Evolutionary conservation across 1,284 basidiomycete species (phyloP).

Genomic region (Ceratobasidium sp.): DNA sequence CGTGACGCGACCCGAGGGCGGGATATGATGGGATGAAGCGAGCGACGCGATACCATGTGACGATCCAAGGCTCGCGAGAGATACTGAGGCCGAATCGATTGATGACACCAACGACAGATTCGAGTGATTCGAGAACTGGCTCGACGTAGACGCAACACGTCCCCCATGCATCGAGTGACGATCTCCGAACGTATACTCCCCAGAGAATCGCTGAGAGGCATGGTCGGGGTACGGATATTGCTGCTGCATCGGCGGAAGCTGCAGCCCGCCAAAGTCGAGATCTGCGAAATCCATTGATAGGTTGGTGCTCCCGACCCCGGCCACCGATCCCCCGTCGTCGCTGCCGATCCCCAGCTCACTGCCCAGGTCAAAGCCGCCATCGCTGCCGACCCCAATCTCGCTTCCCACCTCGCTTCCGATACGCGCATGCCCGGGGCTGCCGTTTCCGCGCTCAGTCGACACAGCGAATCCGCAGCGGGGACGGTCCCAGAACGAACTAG

Average conservation of each 20-base stretch:
- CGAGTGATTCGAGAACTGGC: slow-evolving; percentile 42
- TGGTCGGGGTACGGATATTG: slow-evolving; percentile 17
- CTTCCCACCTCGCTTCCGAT: slow-evolving; percentile 41
- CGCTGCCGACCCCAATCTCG: slow-evolving; percentile 34
- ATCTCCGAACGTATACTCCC: slow-evolving; percentile 20
- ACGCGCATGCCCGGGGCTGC: slow-evolving; percentile 27
- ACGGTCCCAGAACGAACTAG: slow-evolving; percentile 28
- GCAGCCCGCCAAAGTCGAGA: slow-evolving; percentile 30
- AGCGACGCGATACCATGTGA: slow-evolving; percentile 36
- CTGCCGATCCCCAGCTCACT: slow-evolving; percentile 37
- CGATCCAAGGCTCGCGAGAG: slow-evolving; percentile 23
- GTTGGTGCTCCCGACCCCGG: slow-evolving; percentile 19
- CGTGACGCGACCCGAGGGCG: slow-evolving; percentile 30
- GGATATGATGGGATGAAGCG: slow-evolving; percentile 23
- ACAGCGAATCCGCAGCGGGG: slow-evolving; percentile 38
- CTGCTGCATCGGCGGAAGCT: slow-evolving; percentile 27
- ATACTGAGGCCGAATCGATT: slow-evolving; percentile 42
- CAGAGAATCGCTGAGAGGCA: slow-evolving; percentile 24
- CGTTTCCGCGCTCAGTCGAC: slow-evolving; percentile 39
- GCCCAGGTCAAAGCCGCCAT: slow-evolving; percentile 24
- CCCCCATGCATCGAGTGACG: slow-evolving; percentile 7
- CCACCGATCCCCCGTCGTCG: slow-evolving; percentile 36
- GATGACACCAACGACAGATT: slow-evolving; percentile 38
- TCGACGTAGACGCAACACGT: slow-evolving; percentile 24
- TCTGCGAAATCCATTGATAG: slow-evolving; percentile 38